phyloP scores from a whole-genome alignment of 2,329 filamentous ascomycete genomes.

The Acephala macrosclerotiorum region DNA sequence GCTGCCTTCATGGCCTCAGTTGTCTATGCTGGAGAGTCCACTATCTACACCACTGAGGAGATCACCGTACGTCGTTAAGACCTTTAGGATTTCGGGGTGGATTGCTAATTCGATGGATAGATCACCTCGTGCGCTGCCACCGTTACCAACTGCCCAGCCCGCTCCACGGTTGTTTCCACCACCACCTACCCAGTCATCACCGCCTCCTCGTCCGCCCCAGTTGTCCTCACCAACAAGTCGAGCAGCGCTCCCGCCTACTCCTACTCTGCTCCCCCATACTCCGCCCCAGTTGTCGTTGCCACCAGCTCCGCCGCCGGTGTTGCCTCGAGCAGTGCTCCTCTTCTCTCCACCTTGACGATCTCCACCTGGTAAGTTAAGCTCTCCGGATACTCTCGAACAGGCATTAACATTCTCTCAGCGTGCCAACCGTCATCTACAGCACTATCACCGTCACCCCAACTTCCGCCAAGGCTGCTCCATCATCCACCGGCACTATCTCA shows the following conservation, averaged over 20 bases:
- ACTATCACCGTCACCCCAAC: slow-evolving; percentile 38
- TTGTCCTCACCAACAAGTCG: slow-evolving; percentile 16
- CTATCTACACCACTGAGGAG: slow-evolving; percentile 55
- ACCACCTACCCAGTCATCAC: slow-evolving; percentile 33
- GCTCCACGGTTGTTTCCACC: slow-evolving; percentile 33
- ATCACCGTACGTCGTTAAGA: no score
- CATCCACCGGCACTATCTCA: slow-evolving; percentile 26
- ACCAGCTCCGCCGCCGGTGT: slow-evolving; percentile 30
- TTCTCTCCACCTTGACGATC: slow-evolving; percentile 32
- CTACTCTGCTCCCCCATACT: slow-evolving; percentile 20
- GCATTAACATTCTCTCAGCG: slow-evolving; percentile 2
- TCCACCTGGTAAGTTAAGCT: slow-evolving; percentile 21
- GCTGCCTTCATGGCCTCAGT: slow-evolving; percentile 42
- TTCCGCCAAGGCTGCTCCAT: slow-evolving; percentile 30
- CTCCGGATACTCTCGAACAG: neutral
- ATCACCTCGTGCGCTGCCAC: slow-evolving; percentile 48
- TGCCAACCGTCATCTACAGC: slow-evolving; percentile 36
- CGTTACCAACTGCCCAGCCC: slow-evolving; percentile 12
- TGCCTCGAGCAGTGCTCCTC: slow-evolving; percentile 19
- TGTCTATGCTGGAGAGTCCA: slow-evolving; percentile 43
- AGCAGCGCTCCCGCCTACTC: slow-evolving; percentile 13
- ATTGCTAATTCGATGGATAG: no score
- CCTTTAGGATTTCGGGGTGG: no score
- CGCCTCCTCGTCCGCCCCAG: slow-evolving; percentile 20
- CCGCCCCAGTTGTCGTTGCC: slow-evolving; percentile 14